Conservation (phyloP, 192 early-diverging fungal genomes). For the Backusella westeae region DNA sequence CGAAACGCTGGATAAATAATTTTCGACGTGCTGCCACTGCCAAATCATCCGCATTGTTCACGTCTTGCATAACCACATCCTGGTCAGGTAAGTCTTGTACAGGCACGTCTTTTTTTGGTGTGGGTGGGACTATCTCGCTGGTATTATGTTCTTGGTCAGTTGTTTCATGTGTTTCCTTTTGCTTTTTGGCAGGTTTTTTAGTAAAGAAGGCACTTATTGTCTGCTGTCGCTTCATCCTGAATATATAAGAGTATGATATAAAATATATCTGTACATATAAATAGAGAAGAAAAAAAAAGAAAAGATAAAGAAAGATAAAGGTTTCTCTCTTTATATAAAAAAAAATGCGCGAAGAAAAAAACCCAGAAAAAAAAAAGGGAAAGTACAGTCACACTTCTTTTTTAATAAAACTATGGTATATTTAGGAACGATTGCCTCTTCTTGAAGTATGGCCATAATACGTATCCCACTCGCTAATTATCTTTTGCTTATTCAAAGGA, state of each 20-base stretch:
- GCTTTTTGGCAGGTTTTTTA: background rate
- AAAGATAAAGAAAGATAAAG: too few relatives aligned
- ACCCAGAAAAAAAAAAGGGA: background rate
- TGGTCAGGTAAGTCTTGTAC: background rate
- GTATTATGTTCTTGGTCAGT: background rate
- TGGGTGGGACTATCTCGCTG: background rate
- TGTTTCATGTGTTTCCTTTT: background rate
- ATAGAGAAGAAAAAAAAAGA: background rate
- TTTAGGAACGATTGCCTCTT: background rate
- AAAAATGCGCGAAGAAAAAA: too few relatives aligned
- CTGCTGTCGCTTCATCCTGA: background rate
- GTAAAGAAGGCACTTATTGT: background rate
- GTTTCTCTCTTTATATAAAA: too few relatives aligned
- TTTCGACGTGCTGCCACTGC: background rate
- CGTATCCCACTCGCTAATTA: background rate
- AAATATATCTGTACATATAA: background rate
- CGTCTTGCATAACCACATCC: background rate
- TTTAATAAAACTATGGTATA: too few relatives aligned
- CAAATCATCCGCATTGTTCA: background rate
- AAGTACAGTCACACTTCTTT: background rate
- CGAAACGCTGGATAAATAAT: background rate
- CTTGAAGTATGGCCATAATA: background rate
- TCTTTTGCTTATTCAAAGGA: constrained; percentile 10
- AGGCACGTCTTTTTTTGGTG: too few relatives aligned
- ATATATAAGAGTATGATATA: background rate